phyloP scores from a whole-genome alignment of 1,284 basidiomycete genomes.

The Tilletia horrida region DNA sequence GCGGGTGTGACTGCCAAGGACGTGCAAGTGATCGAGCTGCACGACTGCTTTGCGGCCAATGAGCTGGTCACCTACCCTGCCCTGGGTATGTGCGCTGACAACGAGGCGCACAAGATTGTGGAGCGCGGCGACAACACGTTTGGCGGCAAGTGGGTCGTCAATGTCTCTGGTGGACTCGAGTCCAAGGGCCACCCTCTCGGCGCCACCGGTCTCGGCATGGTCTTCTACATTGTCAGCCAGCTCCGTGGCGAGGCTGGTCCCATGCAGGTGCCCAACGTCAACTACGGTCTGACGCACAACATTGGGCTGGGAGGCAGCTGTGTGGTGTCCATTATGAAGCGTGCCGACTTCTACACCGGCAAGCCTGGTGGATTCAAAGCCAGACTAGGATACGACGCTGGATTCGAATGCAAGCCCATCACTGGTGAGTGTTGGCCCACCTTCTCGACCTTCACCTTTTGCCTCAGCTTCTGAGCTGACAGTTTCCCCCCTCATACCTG shows the following conservation, averaged over 20 bases:
- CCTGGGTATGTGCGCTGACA: slow-evolving; percentile 68
- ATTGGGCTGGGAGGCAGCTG: slow-evolving; percentile 67
- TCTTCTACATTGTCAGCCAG: slow-evolving; percentile 75
- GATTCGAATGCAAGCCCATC: slow-evolving; percentile 36
- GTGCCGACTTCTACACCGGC: slow-evolving; percentile 41
- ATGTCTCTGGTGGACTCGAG: slow-evolving; percentile 77
- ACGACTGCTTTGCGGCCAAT: slow-evolving; percentile 72
- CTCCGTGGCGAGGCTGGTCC: slow-evolving; percentile 53
- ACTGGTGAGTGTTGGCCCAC: slow-evolving; percentile 26
- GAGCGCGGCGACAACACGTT: slow-evolving; percentile 67
- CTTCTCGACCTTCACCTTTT: too few relatives aligned
- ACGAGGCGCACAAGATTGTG: slow-evolving; percentile 72
- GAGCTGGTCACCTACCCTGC: slow-evolving; percentile 79
- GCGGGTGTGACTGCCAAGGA: slow-evolving; percentile 70
- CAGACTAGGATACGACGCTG: slow-evolving; percentile 47
- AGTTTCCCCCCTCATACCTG: background rate
- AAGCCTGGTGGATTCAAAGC: slow-evolving; percentile 36
- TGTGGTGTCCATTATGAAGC: slow-evolving; percentile 40
- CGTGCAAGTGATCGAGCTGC: slow-evolving; percentile 77
- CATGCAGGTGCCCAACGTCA: slow-evolving; percentile 68
- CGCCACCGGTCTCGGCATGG: slow-evolving; percentile 80
- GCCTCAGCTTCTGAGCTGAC: too few relatives aligned
- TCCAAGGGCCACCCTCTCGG: slow-evolving; percentile 77
- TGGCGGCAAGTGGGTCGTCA: slow-evolving; percentile 75
- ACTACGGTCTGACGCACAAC: slow-evolving; percentile 78